These are phyloP conservation scores for Buxus sempervirens DNA, from an alignment of 164 flowering plant genomes.

Conservation along the genomic window DNA sequence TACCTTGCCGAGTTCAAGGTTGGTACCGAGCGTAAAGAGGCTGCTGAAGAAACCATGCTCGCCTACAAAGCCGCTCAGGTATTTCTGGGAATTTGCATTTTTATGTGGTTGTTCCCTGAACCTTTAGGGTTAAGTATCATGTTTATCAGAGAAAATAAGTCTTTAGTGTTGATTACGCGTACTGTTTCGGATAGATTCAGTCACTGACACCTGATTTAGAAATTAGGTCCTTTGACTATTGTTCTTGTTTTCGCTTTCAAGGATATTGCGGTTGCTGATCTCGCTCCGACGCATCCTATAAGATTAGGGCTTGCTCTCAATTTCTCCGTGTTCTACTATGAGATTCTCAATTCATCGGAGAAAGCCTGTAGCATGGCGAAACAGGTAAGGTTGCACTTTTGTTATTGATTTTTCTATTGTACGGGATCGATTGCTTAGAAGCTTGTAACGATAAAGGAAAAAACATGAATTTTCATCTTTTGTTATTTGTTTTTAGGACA, in stretches of 20 bases:
- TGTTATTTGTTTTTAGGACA: too few species aligned
- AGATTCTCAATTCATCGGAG: slow-evolving; percentile 27
- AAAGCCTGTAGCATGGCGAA: slow-evolving; percentile 35
- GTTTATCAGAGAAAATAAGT: background rate
- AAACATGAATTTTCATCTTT: too few species aligned
- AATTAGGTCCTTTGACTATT: background rate
- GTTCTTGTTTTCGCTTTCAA: slow-evolving; percentile 2
- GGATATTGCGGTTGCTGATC: slow-evolving; percentile 26
- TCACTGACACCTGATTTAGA: background rate
- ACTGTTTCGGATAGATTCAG: background rate
- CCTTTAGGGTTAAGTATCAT: background rate
- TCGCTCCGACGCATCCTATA: slow-evolving; percentile 30
- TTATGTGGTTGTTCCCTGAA: background rate
- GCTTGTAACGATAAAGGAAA: too few species aligned
- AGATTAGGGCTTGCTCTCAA: slow-evolving; percentile 26
- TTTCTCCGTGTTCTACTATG: slow-evolving; percentile 25
- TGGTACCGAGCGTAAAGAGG: slow-evolving; percentile 29
- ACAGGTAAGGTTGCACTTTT: slow-evolving; percentile 24
- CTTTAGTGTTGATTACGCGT: background rate
- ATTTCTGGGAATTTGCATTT: background rate
- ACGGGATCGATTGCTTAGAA: too few species aligned
- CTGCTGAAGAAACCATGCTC: slow-evolving; percentile 39
- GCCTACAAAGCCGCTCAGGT: slow-evolving; percentile 43
- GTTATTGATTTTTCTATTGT: background rate
- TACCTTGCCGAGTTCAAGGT: slow-evolving; percentile 34